Percentiles rank a stretch among this genome's conserved stretches.
phyloP scores from a whole-genome alignment of 75 land plant genomes.

The Pinus taeda region DNA sequence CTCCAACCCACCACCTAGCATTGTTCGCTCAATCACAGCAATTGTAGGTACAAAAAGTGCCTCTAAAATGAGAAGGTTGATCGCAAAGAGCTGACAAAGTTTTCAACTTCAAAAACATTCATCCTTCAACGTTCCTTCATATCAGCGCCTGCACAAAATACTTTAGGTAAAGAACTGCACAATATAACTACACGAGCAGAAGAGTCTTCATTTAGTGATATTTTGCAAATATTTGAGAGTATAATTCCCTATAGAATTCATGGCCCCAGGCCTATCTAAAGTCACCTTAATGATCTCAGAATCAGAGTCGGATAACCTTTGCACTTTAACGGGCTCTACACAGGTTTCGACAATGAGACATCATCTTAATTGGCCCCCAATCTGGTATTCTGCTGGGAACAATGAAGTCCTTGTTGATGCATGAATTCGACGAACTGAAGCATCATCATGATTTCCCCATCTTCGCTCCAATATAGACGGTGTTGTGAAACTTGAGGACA shows the following conservation, averaged over 20 bases:
- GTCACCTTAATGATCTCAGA: constrained; percentile 61
- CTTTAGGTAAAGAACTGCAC: constrained; percentile 74
- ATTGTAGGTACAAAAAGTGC: too few species aligned
- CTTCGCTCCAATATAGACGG: too few species aligned
- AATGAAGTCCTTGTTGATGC: background rate
- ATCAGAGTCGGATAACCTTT: constrained; percentile 31
- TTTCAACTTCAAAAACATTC: too few species aligned
- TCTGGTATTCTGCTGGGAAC: background rate
- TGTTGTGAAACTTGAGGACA: background rate
- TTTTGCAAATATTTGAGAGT: constrained; percentile 60
- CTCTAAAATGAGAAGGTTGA: too few species aligned
- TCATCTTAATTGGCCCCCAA: constrained; percentile 8
- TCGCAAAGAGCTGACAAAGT: too few species aligned
- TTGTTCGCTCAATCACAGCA: too few species aligned
- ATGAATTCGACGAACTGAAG: background rate
- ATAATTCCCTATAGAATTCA: constrained; percentile 81
- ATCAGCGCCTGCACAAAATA: constrained; percentile 99
- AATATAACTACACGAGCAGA: constrained; percentile 64
- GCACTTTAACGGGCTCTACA: constrained; percentile 20
- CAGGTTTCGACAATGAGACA: constrained; percentile 25
- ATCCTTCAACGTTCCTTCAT: constrained; percentile 45
- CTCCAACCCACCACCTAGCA: too few species aligned
- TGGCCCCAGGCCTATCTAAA: constrained; percentile 73
- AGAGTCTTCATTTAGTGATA: constrained; percentile 41
- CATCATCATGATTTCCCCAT: background rate